Conservation (phyloP, 2,329 filamentous ascomycete species). For the Ceratocystis albifundus region DNA sequence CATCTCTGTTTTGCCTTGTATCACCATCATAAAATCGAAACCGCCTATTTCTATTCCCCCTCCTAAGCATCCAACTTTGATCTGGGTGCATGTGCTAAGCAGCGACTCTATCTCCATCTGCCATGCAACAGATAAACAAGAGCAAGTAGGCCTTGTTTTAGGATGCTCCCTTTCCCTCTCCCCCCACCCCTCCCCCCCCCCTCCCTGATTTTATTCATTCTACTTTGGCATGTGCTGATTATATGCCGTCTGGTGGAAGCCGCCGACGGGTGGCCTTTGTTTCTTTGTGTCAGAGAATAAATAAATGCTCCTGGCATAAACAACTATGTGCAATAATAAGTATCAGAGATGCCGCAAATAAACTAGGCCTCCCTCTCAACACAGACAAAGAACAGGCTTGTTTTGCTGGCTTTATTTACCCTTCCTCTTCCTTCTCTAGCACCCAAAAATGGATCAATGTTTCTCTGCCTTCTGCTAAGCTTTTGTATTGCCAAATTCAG, state of each 20-base stretch:
- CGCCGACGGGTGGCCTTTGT: not conserved
- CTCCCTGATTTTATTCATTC: no score
- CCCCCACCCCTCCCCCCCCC: no score
- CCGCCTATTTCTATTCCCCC: not conserved
- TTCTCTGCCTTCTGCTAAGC: not conserved
- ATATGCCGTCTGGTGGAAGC: not conserved
- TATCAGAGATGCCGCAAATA: not conserved
- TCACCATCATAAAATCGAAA: not conserved
- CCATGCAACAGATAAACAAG: no score
- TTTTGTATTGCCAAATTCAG: not conserved
- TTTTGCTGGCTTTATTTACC: no score
- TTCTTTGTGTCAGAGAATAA: not conserved
- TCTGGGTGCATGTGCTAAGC: no score
- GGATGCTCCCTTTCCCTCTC: no score
- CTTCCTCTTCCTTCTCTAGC: not conserved
- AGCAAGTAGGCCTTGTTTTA: no score
- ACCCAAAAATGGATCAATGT: not conserved
- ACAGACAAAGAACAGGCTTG: not conserved
- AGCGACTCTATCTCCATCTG: no score
- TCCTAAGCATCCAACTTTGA: no score
- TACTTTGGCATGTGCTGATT: no score
- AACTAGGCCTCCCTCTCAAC: not conserved
- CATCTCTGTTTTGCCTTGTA: conserved; percentile 1
- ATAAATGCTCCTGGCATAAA: not conserved
- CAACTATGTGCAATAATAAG: not conserved